Evolutionary conservation across 164 flowering plant species (phyloP).

Genomic region (Piper betle): DNA sequence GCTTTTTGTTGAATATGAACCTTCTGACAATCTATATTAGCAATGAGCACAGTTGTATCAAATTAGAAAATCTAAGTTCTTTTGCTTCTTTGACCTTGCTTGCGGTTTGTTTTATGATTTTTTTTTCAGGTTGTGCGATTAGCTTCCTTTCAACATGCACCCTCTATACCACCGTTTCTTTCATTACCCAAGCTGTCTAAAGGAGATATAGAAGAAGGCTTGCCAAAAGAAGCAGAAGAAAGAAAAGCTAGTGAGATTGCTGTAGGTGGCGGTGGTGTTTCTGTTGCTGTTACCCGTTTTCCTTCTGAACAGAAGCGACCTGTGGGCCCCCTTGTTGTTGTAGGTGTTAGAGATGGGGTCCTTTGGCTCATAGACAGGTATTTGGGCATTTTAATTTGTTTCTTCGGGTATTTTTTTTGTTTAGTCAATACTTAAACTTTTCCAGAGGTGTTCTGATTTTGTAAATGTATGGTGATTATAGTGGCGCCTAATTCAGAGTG

Average conservation of each 20-base stretch:
- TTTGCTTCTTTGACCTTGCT: no score
- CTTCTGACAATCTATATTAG: no score
- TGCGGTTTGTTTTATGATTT: no score
- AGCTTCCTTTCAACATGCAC: constrained; percentile 96
- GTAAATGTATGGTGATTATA: no score
- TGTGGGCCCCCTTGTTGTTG: constrained; percentile 85
- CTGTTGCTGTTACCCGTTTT: constrained; percentile 94
- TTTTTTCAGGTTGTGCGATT: constrained; percentile 70
- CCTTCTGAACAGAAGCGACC: constrained; percentile 98
- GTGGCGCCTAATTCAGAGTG: not conserved
- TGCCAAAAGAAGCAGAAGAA: constrained; percentile 59
- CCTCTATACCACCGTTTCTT: constrained; percentile 90
- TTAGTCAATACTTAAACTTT: no score
- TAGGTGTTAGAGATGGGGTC: constrained; percentile 95
- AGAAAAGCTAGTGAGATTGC: constrained; percentile 75
- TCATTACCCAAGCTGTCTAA: constrained; percentile 69
- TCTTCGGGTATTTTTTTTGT: not conserved
- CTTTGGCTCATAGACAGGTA: constrained; percentile 97
- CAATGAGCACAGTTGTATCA: no score
- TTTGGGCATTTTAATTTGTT: not conserved
- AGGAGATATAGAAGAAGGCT: constrained; percentile 54
- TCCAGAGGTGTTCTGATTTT: no score
- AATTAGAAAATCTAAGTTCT: no score
- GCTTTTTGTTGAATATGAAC: no score
- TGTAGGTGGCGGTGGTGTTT: constrained; percentile 98